Base-by-base conservation (phyloP, 169 alveolate species). In the Nephromyces sp. region DNA sequence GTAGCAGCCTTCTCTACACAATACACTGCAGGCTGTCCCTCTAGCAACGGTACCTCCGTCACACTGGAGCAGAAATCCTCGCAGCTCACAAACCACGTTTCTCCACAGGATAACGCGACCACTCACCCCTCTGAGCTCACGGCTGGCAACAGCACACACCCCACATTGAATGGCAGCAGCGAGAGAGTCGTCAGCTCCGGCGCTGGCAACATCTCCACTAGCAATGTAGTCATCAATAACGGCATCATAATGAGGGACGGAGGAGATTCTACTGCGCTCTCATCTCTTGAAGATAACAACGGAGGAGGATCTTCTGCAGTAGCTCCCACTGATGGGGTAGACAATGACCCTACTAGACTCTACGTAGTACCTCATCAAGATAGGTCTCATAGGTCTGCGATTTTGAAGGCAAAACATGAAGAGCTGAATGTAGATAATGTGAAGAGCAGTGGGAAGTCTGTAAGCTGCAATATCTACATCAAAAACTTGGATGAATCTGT, bases 401-500 rank as follows among this genome's bases (percentile, higher is more conserved):
- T 87, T 70, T 85, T 92, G 68, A 88, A 88, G 43, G 90, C 92
- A 35, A 87, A 88, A 74, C 87, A 78, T 75, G 94, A 87, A 68
- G 86, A 85, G 71, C 78, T 72, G 34, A 63, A 34, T 52, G 75
- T 66, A 71, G 92, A 84, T 35, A 93, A 95, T 6, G 95, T 90
- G 33, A n/a, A n/a, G n/a, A n/a, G 57, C 25, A 43, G 57, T 43
- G 57, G 57, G n/a, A 15, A 15, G 25, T 85, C 84, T 70, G 78
- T 72, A 34, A 64, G 33, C 53, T n/a, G n/a, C n/a, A 93, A 92
- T 78, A 82, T 93, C 43, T 93, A 92, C 82, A 87, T 93, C 70
- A 93, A 93, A 86, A 93, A 93, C 82, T 81, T 93, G 84, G 94
- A 87, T 32, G 97, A 93, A 69, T 64, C 87, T 33, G 80, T 90